These are phyloP conservation scores for Eucalyptus shirleyi DNA, from an alignment of 345 rosid genomes.

Conservation along the genomic window DNA sequence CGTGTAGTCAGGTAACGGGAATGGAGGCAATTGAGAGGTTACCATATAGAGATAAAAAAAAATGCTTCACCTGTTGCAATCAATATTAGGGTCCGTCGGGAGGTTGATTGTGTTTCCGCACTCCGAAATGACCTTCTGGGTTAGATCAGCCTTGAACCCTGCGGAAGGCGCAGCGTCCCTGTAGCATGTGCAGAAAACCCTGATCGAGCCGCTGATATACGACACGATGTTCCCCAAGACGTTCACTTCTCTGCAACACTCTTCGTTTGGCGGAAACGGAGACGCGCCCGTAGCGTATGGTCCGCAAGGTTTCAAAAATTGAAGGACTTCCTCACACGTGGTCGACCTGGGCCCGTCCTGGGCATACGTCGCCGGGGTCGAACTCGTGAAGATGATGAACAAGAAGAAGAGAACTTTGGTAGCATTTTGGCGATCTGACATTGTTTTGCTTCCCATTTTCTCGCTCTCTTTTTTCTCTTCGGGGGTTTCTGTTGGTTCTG, in stretches of 20 bases:
- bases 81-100: background rate
- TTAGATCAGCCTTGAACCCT: background rate
- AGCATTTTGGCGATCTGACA: background rate
- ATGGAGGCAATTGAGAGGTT: background rate
- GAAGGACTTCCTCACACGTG: background rate
- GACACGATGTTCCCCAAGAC: background rate
- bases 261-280: background rate
- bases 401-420: background rate
- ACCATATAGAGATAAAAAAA: background rate
- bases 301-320: background rate
- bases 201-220: background rate
- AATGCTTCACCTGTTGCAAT: background rate
- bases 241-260: background rate
- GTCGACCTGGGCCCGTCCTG: too few species aligned
- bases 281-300: background rate
- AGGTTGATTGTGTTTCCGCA: background rate
- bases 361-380: background rate
- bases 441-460: background rate
- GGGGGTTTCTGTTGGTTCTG: background rate
- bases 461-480: background rate
- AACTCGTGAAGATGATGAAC: background rate
- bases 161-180: background rate
- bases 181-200: background rate
- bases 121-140: background rate
- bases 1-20: background rate